Conservation (phyloP, 2,329 filamentous ascomycete species). For the Aspergillus nomiae region DNA sequence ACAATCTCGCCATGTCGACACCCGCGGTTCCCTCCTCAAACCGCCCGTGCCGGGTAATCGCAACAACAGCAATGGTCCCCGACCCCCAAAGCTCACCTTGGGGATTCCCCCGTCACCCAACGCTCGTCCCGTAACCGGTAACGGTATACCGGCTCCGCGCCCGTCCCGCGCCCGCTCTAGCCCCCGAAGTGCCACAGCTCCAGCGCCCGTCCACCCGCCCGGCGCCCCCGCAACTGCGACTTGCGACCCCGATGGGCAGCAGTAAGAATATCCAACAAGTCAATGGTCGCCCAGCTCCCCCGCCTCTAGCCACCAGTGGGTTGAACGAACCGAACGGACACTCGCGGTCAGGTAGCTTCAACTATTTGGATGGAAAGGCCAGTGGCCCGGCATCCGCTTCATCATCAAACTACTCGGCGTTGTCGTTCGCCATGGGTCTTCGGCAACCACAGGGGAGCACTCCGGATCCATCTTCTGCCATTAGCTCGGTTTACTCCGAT, state of each 20-base stretch:
- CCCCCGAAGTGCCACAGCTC: constrained; percentile 32
- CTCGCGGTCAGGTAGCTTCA: constrained; percentile 82
- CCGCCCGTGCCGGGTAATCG: constrained; percentile 76
- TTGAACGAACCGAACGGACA: constrained; percentile 80
- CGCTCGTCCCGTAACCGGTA: constrained; percentile 68
- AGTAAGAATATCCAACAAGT: constrained; percentile 68
- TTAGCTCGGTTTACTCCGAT: constrained; percentile 81
- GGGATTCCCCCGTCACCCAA: constrained; percentile 88
- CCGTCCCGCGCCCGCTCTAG: constrained; percentile 27
- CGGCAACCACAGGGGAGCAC: constrained; percentile 64
- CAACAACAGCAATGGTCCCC: constrained; percentile 60
- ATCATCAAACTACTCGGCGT: constrained; percentile 80
- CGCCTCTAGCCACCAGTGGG: constrained; percentile 66
- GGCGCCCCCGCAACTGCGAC: constrained; percentile 74
- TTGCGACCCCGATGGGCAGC: constrained; percentile 86
- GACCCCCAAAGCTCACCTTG: constrained; percentile 78
- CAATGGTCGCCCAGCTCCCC: constrained; percentile 55
- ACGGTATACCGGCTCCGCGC: constrained; percentile 41
- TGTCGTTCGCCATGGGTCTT: constrained; percentile 77
- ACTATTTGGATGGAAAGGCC: constrained; percentile 70
- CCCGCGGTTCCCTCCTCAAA: constrained; percentile 76
- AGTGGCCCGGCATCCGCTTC: constrained; percentile 84
- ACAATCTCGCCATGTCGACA: constrained; percentile 61
- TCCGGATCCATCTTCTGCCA: constrained; percentile 84
- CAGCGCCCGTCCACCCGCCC: constrained; percentile 53